Evolutionary conservation across 306 rosid species (phyloP).

Genomic region (Quercus aquifolioides): DNA sequence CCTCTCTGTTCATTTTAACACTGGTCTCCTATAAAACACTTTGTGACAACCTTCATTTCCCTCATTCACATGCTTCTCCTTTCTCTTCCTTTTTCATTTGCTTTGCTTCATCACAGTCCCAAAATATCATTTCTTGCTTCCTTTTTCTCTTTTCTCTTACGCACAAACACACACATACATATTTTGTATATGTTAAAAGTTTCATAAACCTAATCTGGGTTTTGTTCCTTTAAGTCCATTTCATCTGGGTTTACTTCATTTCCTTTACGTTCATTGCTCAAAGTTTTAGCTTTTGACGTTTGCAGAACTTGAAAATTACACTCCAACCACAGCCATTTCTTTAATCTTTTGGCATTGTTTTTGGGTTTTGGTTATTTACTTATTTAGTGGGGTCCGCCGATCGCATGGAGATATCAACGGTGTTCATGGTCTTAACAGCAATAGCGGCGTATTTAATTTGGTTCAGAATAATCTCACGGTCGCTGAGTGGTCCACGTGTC

Average conservation of each 20-base stretch:
- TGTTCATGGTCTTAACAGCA: constrained; percentile 41
- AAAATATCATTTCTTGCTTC: background rate
- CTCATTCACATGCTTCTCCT: constrained; percentile 3
- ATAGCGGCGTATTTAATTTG: constrained; percentile 59
- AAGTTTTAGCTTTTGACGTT: background rate
- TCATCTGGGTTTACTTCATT: background rate
- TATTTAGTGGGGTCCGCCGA: background rate
- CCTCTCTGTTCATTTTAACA: too few relatives aligned
- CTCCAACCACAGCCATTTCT: background rate
- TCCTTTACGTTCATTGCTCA: background rate
- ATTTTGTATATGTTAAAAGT: background rate
- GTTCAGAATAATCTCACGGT: constrained; percentile 46
- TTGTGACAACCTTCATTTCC: background rate
- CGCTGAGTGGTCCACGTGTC: constrained; percentile 77
- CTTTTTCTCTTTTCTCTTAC: background rate
- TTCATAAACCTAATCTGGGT: constrained; percentile 13
- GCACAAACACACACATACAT: background rate
- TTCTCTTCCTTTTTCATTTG: background rate
- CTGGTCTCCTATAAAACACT: constrained; percentile 15
- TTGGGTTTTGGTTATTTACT: background rate
- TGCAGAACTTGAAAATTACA: background rate
- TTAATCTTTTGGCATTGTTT: background rate
- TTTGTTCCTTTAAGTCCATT: background rate
- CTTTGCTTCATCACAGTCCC: background rate
- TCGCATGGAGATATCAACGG: constrained; percentile 62